These are phyloP conservation scores for Hanseniaspora mollemarum DNA, from an alignment of 805 yeast genomes.

Conservation along the genomic window DNA sequence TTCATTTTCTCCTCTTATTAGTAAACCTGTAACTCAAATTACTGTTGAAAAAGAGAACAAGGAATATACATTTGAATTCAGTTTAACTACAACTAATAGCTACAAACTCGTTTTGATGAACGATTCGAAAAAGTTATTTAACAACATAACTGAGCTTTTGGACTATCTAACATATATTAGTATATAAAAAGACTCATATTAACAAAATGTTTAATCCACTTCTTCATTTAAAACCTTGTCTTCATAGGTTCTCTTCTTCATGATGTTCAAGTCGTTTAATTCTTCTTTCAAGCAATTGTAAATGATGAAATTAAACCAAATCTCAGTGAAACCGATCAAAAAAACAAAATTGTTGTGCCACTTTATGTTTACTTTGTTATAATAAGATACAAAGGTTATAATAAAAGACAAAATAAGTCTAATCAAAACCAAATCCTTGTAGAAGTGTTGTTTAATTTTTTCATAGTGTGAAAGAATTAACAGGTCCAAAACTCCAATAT, in stretches of 20 bases:
- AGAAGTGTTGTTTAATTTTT: conserved; percentile 29
- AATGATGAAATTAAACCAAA: conserved; percentile 57
- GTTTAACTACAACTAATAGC: background rate
- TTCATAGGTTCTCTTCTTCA: conserved; percentile 20
- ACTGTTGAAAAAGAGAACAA: background rate
- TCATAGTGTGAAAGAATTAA: conserved; percentile 40
- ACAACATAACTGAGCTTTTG: conserved; percentile 4
- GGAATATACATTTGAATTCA: background rate
- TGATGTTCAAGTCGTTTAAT: conserved; percentile 39
- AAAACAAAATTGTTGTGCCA: conserved; percentile 56
- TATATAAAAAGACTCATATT: background rate
- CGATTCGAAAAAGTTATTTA: background rate
- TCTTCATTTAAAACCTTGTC: conserved; percentile 16
- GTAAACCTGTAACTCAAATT: background rate
- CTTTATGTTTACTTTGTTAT: conserved; percentile 33
- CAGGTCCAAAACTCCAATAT: conserved; percentile 42
- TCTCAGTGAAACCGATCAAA: conserved; percentile 48
- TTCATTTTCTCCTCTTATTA: background rate
- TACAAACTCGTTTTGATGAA: background rate
- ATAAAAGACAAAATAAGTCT: conserved; percentile 42
- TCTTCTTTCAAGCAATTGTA: conserved; percentile 57
- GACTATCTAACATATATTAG: conserved; percentile 6
- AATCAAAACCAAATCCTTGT: conserved; percentile 43
- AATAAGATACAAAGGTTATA: conserved; percentile 40
- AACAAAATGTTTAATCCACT: conserved; percentile 9